These are phyloP conservation scores for Phialophora macrospora DNA, from an alignment of 2,329 filamentous ascomycete genomes.

Conservation along the genomic window DNA sequence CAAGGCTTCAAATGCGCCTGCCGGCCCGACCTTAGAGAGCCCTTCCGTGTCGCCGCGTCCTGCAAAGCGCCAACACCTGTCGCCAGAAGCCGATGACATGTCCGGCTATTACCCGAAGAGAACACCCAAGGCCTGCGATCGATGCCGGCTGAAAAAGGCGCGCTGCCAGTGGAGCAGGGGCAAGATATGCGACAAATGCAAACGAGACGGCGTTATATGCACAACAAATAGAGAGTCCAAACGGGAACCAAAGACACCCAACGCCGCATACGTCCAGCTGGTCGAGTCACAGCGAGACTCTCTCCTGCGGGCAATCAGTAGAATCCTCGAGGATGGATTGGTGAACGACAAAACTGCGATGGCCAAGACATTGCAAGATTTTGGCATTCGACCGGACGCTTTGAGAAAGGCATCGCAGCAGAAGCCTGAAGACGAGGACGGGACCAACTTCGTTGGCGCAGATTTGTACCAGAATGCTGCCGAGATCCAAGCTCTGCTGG, in stretches of 20 bases:
- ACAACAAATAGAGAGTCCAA: slow-evolving; percentile 21
- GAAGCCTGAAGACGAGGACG: not conserved
- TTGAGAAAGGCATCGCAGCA: slow-evolving; percentile 16
- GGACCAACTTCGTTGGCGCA: not conserved
- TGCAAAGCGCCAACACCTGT: slow-evolving; percentile 17
- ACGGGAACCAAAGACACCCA: slow-evolving; percentile 19
- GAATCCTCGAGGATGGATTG: slow-evolving; percentile 10
- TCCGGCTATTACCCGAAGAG: slow-evolving; percentile 28
- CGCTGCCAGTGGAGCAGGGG: slow-evolving; percentile 14
- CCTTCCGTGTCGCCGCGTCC: slow-evolving; percentile 8
- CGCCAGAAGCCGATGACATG: slow-evolving; percentile 19
- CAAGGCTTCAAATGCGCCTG: slow-evolving; percentile 6
- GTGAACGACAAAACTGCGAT: slow-evolving; percentile 12
- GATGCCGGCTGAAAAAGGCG: slow-evolving; percentile 30
- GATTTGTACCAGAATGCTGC: slow-evolving; percentile 11
- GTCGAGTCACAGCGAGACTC: slow-evolving; percentile 26
- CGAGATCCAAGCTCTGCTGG: slow-evolving; percentile 9
- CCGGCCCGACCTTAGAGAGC: slow-evolving; percentile 1
- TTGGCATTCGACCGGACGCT: slow-evolving; percentile 12
- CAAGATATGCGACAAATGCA: slow-evolving; percentile 16
- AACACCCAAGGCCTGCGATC: slow-evolving; percentile 30
- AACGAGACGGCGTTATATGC: slow-evolving; percentile 18
- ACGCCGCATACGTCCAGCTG: slow-evolving; percentile 27
- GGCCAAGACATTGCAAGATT: slow-evolving; percentile 17
- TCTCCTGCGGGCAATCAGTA: slow-evolving; percentile 15